A percentile compares a stretch with the other conserved stretches of the same genome.
These are phyloP conservation scores for Amborella trichopoda DNA, from an alignment of 164 flowering plant genomes.

Conservation along the genomic window DNA sequence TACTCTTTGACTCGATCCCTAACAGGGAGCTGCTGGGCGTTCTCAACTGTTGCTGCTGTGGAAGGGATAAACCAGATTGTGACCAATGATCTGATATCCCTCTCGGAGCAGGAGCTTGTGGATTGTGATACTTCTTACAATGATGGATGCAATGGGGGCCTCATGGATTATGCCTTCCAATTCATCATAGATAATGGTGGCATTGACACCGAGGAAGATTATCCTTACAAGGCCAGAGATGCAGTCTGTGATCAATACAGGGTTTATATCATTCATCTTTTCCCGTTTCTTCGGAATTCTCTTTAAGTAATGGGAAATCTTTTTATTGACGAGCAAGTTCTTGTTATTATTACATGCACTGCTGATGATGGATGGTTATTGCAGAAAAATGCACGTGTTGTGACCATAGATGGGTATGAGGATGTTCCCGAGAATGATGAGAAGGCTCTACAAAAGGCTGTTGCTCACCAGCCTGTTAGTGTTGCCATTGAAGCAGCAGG, in stretches of 20 bases:
- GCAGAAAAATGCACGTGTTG: slow-evolving; percentile 65
- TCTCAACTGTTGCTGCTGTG: slow-evolving; percentile 81
- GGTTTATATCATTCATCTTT: slow-evolving; percentile 19
- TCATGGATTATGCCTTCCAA: slow-evolving; percentile 89
- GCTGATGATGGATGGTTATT: background rate
- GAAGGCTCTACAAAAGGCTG: slow-evolving; percentile 63
- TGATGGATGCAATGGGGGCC: slow-evolving; percentile 83
- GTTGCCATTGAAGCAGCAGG: slow-evolving; percentile 91
- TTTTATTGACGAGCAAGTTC: background rate
- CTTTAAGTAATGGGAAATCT: background rate
- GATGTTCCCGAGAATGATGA: slow-evolving; percentile 60
- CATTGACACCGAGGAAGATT: slow-evolving; percentile 61
- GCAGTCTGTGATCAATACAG: slow-evolving; percentile 37
- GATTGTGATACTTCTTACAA: slow-evolving; percentile 69
- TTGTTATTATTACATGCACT: background rate
- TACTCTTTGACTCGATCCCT: background rate
- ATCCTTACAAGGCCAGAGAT: slow-evolving; percentile 58
- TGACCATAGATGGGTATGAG: slow-evolving; percentile 67
- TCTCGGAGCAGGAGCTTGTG: slow-evolving; percentile 90
- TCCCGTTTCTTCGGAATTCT: background rate
- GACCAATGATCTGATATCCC: slow-evolving; percentile 51
- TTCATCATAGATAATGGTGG: slow-evolving; percentile 86
- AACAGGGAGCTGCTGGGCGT: slow-evolving; percentile 95
- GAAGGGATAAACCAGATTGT: slow-evolving; percentile 83
- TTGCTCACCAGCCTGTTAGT: slow-evolving; percentile 74